phyloP scores from a whole-genome alignment of 208 protist genomes.

The Wallacemonas sp. region DNA sequence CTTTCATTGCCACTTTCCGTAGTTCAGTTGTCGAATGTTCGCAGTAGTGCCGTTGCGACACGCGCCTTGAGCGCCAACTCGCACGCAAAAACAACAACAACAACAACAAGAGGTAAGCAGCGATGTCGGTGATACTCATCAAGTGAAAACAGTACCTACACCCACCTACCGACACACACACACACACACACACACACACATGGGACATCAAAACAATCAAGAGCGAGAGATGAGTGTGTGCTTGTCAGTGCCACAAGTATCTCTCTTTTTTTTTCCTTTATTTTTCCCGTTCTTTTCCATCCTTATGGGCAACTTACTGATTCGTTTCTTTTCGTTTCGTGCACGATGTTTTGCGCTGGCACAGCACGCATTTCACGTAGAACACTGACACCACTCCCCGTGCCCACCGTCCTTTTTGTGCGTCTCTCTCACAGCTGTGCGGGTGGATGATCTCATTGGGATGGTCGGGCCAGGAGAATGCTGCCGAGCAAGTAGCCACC shows the following conservation, averaged over 20 bases:
- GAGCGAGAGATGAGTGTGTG: too few relatives aligned
- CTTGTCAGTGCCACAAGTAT: too few relatives aligned
- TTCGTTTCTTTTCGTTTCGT: not conserved
- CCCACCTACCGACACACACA: not conserved
- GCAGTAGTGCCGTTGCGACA: too few relatives aligned
- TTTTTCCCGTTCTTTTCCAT: not conserved
- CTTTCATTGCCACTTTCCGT: too few relatives aligned
- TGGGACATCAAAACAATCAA: too few relatives aligned
- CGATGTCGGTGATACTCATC: too few relatives aligned
- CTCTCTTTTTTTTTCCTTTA: not conserved
- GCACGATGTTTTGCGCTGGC: not conserved
- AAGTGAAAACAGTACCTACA: not conserved
- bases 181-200: not conserved
- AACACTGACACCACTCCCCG: not conserved
- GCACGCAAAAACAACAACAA: too few relatives aligned
- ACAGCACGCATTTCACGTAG: not conserved
- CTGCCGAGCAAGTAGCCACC: too few relatives aligned
- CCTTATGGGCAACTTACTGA: not conserved
- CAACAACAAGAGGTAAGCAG: too few relatives aligned
- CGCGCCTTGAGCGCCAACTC: too few relatives aligned
- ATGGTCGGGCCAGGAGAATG: too few relatives aligned
- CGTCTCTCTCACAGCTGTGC: not conserved
- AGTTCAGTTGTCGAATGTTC: too few relatives aligned
- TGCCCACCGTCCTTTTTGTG: conserved; percentile 1
- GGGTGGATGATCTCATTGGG: not conserved